Base-by-base conservation (phyloP, 768 basidiomycete genomes). In the Lactarius evosmus region DNA sequence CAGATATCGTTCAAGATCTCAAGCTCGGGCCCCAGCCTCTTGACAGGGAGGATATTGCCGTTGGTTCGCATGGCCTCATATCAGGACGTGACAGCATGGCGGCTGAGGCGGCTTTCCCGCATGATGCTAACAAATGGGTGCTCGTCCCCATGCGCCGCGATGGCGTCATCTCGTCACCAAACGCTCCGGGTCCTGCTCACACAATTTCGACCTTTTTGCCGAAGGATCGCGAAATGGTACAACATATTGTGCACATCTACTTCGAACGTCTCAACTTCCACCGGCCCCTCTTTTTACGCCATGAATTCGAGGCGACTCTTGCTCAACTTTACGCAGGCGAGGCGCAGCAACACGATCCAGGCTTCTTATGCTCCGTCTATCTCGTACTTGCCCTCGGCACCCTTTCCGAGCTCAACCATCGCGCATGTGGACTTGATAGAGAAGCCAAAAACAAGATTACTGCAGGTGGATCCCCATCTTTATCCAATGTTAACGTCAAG, bases 301-400 rank as follows among this genome's bases (percentile, higher is more conserved):
- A 79, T 59, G 85, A 88, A 41, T 92, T 93, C 72, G 83, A 89
- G 67, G 79, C 77, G 69, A 78, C 80, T 16, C 75, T 93, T 58
- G 77, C 83, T 50, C 80, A 83, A 29, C 79, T 91, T n/a, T 94
- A 93, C 70, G 81, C 85, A 0, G 80, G 80, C 53, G 73, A 77
- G 7, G 74, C 75, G 9, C 67, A 79, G 2, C 80, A 83, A 27
- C 78, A 84, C 66, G 91, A 93, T 70, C 88, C 89, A 14, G 92
- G 92, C 22, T 90, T 84, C 73, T 70, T 94, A 5, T 93, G 89
- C 75, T 85, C 86, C 72, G 72, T 89, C 62, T 93, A 93, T 72
- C 78, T 93, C 30, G 77, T 93, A 44, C 75, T 93, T 56, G 91
- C 89, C 0, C 81, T 94, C 1, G 91, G 91, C 3, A 92, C 92